A percentile compares a stretch with the other conserved stretches of the same genome.
Evolutionary conservation across 139 green algal genomes (phyloP).

Genomic region (Tetradesmus obliquus): DNA sequence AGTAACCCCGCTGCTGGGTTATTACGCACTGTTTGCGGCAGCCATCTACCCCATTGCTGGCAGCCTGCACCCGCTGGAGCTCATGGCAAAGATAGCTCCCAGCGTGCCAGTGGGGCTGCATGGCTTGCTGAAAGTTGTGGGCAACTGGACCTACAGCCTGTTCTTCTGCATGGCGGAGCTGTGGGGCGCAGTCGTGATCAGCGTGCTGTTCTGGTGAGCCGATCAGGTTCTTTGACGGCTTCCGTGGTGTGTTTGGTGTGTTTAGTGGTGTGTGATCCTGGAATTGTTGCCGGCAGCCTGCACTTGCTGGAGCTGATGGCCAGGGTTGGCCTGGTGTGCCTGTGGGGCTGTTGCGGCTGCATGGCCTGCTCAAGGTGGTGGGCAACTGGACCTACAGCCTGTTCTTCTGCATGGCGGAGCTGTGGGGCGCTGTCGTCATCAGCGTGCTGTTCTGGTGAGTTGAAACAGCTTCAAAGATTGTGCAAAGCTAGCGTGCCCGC

Average conservation of each 20-base stretch:
- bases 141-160: conserved; percentile 88
- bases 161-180: conserved; percentile 91
- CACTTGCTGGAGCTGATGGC: conserved; percentile 74
- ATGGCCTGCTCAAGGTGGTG: conserved; percentile 75
- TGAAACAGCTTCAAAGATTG: conserved; percentile 58
- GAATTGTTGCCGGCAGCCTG: conserved; percentile 54
- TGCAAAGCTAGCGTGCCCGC: conserved; percentile 24
- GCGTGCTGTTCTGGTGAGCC: conserved; percentile 86
- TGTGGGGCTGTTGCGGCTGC: conserved; percentile 54
- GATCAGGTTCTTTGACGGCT: too few relatives aligned
- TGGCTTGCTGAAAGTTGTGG: conserved; percentile 77
- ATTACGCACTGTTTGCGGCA: conserved; percentile 82
- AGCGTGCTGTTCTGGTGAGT: conserved; percentile 86
- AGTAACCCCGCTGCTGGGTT: conserved; percentile 73
- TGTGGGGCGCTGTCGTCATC: conserved; percentile 90
- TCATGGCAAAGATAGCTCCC: conserved; percentile 54
- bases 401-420: conserved; percentile 88
- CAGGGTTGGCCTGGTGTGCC: conserved; percentile 18
- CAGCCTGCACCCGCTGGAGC: conserved; percentile 76
- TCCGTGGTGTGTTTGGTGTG: neutral
- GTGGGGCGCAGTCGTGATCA: conserved; percentile 89
- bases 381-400: conserved; percentile 88
- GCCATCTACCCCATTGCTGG: conserved; percentile 79
- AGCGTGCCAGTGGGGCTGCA: conserved; percentile 66
- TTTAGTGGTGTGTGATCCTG: neutral